A percentile compares a stretch with the other conserved stretches of the same genome.
Evolutionary conservation across 768 basidiomycete species (phyloP).

Genomic region (Amanita exitialis): DNA sequence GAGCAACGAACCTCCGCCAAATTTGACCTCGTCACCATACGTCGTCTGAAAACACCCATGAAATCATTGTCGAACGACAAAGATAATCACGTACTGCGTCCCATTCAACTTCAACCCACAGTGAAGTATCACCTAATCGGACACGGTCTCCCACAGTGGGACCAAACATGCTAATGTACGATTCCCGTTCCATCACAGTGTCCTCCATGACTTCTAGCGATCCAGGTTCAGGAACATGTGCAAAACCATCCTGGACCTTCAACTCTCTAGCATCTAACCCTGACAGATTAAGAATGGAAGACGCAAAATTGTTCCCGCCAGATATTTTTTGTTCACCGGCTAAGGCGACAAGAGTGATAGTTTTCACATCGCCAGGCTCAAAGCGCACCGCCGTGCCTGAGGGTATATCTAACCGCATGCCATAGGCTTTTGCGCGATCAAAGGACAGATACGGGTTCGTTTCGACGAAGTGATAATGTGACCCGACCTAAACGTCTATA

Average conservation of each 20-base stretch:
- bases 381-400: slow-evolving; percentile 95
- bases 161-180: slow-evolving; percentile 91
- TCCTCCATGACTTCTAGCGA: slow-evolving; percentile 40
- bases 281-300: slow-evolving; percentile 37
- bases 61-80: neutral
- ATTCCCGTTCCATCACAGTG: slow-evolving; percentile 51
- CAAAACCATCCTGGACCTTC: slow-evolving; percentile 50
- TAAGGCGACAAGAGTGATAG: slow-evolving; percentile 73
- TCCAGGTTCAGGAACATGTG: slow-evolving; percentile 58
- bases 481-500: slow-evolving; percentile 55
- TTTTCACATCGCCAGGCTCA: slow-evolving; percentile 85
- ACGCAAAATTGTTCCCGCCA: slow-evolving; percentile 72
- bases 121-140: slow-evolving; percentile 75
- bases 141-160: slow-evolving; percentile 89
- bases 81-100: slow-evolving; percentile 47
- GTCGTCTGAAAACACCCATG: slow-evolving; percentile 41
- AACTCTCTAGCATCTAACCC: slow-evolving; percentile 41
- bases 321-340: slow-evolving; percentile 61
- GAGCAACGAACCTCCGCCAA: slow-evolving; percentile 68
- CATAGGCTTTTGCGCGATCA: slow-evolving; percentile 73
- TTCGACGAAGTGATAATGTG: slow-evolving; percentile 92
- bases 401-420: slow-evolving; percentile 83
- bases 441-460: slow-evolving; percentile 75
- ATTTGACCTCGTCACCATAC: slow-evolving; percentile 97
- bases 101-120: slow-evolving; percentile 90